Conservation (phyloP, 108 stramenopile species). For the Schizochytrium sp. region DNA sequence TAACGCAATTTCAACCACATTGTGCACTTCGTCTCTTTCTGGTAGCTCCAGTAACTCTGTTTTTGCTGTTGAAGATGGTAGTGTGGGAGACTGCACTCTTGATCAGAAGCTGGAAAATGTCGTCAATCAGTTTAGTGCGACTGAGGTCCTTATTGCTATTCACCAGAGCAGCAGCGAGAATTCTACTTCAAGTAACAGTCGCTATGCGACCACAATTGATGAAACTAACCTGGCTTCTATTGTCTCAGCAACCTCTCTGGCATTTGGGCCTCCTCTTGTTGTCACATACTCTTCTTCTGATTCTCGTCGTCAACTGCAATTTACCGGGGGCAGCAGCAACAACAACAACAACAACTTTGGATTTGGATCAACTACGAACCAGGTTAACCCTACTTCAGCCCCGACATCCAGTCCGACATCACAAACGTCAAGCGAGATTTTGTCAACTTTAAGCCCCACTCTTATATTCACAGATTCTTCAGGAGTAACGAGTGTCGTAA, state of each 20-base stretch:
- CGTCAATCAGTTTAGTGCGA: background rate
- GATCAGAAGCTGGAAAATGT: background rate
- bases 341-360: background rate
- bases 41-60: background rate
- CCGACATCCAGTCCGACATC: too few relatives aligned
- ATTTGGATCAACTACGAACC: too few relatives aligned
- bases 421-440: too few relatives aligned
- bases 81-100: background rate
- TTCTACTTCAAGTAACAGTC: background rate
- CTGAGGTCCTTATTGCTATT: background rate
- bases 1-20: background rate
- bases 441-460: background rate
- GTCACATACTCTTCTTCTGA: background rate
- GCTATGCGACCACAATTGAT: background rate
- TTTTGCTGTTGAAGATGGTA: background rate
- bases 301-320: background rate
- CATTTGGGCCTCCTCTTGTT: background rate
- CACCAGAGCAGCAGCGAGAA: background rate
- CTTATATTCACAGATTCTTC: background rate
- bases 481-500: background rate
- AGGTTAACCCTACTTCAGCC: too few relatives aligned
- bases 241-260: background rate
- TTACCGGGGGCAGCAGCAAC: background rate
- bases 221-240: background rate
- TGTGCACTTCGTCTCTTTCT: background rate